Evolutionary conservation across 2,329 filamentous ascomycete genomes (phyloP).

Genomic region (Nemania bipapillata): DNA sequence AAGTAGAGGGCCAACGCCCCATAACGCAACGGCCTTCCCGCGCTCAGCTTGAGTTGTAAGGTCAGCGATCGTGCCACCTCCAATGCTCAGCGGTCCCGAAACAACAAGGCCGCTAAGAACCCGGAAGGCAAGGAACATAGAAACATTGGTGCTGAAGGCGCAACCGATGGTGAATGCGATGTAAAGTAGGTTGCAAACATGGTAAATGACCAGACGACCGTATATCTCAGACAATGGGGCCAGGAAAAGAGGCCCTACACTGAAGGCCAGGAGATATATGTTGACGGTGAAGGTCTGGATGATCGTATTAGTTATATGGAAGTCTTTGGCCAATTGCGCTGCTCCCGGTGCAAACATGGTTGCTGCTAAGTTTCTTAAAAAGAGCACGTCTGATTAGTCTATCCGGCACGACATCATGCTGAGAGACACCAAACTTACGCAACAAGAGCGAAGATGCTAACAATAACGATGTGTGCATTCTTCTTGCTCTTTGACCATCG

Average conservation of each 20-base stretch:
- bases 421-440: constrained; percentile 16
- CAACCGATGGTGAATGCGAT: constrained; percentile 51
- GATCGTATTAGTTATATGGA: constrained; percentile 25
- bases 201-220: constrained; percentile 52
- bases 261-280: constrained; percentile 38
- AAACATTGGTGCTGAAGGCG: constrained; percentile 46
- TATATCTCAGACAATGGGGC: constrained; percentile 58
- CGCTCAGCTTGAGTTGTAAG: constrained; percentile 45
- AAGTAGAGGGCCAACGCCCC: constrained; percentile 21
- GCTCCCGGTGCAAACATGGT: constrained; percentile 37
- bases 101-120: constrained; percentile 49
- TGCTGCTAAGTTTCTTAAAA: constrained; percentile 28
- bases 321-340: constrained; percentile 24
- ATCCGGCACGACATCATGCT: too few relatives aligned
- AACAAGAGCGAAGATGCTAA: constrained; percentile 26
- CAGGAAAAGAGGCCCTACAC: constrained; percentile 55
- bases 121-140: constrained; percentile 52
- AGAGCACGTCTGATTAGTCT: background rate
- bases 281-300: constrained; percentile 36
- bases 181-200: constrained; percentile 50
- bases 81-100: constrained; percentile 50
- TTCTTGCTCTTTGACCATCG: constrained; percentile 28
- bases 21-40: constrained; percentile 53
- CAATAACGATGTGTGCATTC: constrained; percentile 24
- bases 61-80: constrained; percentile 55